Evolutionary conservation across 164 flowering plant genomes (phyloP).

Genomic region (Chimonanthus praecox): DNA sequence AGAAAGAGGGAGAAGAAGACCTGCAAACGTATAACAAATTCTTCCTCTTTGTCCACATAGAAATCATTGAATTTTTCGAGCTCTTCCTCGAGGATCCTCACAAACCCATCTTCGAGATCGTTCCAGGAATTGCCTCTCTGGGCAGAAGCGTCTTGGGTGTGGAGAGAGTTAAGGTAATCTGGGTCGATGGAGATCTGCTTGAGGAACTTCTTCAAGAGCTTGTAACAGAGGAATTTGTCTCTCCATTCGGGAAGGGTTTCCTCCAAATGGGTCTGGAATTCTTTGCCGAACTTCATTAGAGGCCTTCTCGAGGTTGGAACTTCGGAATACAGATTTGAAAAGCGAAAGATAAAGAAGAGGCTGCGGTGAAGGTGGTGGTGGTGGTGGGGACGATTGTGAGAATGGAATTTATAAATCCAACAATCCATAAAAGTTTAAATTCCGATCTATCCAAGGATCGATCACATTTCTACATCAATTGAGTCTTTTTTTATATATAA

Average conservation of each 20-base stretch:
- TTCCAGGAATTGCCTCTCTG: conserved; percentile 8
- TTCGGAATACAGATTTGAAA: too few relatives aligned
- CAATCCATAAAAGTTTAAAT: too few relatives aligned
- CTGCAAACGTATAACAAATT: conserved; percentile 74
- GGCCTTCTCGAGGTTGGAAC: too few relatives aligned
- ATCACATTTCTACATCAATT: too few relatives aligned
- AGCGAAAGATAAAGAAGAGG: too few relatives aligned
- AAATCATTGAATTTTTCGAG: conserved; percentile 84
- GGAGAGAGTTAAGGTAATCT: neutral
- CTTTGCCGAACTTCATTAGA: conserved; percentile 77
- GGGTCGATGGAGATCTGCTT: conserved; percentile 34
- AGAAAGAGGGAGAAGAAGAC: conserved; percentile 18
- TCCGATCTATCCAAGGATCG: too few relatives aligned
- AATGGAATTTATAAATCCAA: too few relatives aligned
- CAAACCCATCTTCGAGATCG: conserved; percentile 59
- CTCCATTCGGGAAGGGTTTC: conserved; percentile 87
- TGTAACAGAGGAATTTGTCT: conserved; percentile 80
- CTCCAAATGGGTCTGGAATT: conserved; percentile 65
- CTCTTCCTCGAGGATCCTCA: conserved; percentile 58
- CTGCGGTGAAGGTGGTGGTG: too few relatives aligned
- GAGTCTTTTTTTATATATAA: too few relatives aligned
- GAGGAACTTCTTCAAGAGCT: conserved; percentile 70
- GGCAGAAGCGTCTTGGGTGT: neutral
- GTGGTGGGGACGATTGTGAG: too few relatives aligned
- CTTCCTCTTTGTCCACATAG: conserved; percentile 82